Conservation (phyloP, 2,329 filamentous ascomycete genomes). For the Pseudogymnoascus destructans region DNA sequence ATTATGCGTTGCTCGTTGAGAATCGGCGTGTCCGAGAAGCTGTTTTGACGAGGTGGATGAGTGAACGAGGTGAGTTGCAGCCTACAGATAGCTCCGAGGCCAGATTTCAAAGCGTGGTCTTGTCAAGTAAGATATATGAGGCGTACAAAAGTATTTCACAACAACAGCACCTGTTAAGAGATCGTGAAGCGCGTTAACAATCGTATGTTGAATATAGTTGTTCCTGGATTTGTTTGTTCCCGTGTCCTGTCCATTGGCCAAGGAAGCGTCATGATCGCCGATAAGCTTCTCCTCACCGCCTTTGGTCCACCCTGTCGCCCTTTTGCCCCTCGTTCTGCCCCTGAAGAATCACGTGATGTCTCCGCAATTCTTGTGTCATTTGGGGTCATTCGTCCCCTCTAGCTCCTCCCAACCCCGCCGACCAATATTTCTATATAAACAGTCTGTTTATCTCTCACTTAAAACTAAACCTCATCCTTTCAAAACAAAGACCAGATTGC, state of each 20-base stretch:
- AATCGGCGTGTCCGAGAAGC: neutral
- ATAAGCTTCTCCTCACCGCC: slow-evolving; percentile 2
- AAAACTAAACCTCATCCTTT: neutral
- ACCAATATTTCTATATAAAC: neutral
- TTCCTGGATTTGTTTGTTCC: neutral
- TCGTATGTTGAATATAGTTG: slow-evolving; percentile 1
- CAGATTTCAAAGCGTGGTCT: neutral
- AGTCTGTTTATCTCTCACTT: neutral
- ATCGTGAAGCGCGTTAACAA: neutral
- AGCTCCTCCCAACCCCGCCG: neutral
- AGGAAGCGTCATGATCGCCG: neutral
- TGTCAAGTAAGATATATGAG: neutral
- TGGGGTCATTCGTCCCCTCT: slow-evolving; percentile 4
- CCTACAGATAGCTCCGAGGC: neutral
- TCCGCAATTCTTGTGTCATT: slow-evolving; percentile 3
- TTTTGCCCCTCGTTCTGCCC: slow-evolving; percentile 4
- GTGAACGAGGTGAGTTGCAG: neutral
- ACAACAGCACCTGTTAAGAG: neutral
- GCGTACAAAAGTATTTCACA: neutral
- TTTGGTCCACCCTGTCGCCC: neutral
- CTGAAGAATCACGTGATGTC: neutral
- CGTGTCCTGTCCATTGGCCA: neutral
- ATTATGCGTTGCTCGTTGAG: neutral
- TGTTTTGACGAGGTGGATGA: neutral
- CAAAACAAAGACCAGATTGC: neutral